These are phyloP conservation scores for Serendipita indica DNA, from an alignment of 768 basidiomycete genomes.

Conservation along the genomic window DNA sequence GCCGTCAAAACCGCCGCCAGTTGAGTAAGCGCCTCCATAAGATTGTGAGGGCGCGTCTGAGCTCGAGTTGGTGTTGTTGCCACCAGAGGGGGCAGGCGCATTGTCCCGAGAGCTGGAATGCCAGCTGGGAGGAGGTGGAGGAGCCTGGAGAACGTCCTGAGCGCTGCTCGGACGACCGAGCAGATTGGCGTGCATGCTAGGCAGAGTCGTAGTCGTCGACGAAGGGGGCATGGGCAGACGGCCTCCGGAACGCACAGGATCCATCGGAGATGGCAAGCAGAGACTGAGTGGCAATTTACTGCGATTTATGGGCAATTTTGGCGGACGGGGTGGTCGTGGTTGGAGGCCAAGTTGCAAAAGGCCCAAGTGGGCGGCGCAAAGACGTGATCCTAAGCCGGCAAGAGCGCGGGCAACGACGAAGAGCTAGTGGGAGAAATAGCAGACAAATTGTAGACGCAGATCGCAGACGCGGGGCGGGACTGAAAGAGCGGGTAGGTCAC, in stretches of 20 bases:
- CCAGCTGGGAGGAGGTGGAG: background rate
- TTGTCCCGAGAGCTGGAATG: no score
- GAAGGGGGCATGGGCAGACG: background rate
- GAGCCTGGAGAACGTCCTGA: background rate
- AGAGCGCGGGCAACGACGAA: background rate
- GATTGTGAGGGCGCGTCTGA: no score
- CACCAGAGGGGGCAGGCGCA: no score
- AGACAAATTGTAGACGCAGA: background rate
- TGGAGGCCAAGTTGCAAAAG: background rate
- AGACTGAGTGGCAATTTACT: background rate
- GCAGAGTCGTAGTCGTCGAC: background rate
- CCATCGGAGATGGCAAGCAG: background rate
- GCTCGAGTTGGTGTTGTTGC: no score
- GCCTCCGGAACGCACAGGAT: background rate
- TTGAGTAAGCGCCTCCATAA: no score
- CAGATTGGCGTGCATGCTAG: background rate
- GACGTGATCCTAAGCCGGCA: background rate
- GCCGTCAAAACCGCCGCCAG: background rate
- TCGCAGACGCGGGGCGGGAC: no score
- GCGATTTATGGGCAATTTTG: background rate
- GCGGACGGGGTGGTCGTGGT: background rate
- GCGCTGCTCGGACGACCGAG: background rate
- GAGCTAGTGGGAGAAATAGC: background rate
- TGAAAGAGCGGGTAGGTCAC: no score
- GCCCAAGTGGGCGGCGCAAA: background rate